Conservation (phyloP, 1,139 yeast genomes). For the Protomyces arabidopsidicola region DNA sequence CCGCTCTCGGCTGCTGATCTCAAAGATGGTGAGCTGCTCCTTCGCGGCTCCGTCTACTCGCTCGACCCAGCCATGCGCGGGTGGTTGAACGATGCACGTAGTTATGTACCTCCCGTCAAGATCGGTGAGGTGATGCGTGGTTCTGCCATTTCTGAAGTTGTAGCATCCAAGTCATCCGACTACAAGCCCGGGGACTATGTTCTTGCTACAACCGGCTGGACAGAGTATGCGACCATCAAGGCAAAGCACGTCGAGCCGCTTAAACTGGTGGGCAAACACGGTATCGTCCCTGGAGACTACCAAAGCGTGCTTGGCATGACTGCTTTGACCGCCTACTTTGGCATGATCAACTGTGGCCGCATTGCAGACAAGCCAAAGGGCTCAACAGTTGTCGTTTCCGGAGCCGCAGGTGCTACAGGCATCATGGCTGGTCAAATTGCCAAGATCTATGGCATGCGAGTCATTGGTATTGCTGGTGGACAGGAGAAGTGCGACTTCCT, state of each 20-base stretch:
- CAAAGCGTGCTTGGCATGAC: conserved; percentile 54
- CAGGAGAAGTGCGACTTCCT: conserved; percentile 54
- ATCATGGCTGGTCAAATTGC: conserved; percentile 59
- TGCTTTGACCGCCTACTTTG: conserved; percentile 60
- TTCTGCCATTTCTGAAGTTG: conserved; percentile 49
- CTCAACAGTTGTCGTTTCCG: conserved; percentile 50
- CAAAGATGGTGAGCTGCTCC: conserved; percentile 47
- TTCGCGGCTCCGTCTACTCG: conserved; percentile 51
- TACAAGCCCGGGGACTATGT: conserved; percentile 49
- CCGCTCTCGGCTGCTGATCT: conserved; percentile 34
- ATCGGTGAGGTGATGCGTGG: conserved; percentile 51
- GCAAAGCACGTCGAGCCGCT: conserved; percentile 31
- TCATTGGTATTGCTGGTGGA: conserved; percentile 64
- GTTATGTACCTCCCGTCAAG: conserved; percentile 49
- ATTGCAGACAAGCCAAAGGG: conserved; percentile 31
- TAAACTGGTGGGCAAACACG: conserved; percentile 26
- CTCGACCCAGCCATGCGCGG: conserved; percentile 65
- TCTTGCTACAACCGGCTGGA: conserved; percentile 44
- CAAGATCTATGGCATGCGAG: conserved; percentile 52
- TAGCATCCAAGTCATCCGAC: conserved; percentile 45
- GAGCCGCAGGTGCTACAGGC: conserved; percentile 72
- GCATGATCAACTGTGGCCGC: conserved; percentile 43
- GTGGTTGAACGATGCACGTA: conserved; percentile 51
- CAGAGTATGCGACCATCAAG: conserved; percentile 42
- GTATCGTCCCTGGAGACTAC: conserved; percentile 35